phyloP scores from a whole-genome alignment of 2,329 filamentous ascomycete species.

The Botrytis aclada region DNA sequence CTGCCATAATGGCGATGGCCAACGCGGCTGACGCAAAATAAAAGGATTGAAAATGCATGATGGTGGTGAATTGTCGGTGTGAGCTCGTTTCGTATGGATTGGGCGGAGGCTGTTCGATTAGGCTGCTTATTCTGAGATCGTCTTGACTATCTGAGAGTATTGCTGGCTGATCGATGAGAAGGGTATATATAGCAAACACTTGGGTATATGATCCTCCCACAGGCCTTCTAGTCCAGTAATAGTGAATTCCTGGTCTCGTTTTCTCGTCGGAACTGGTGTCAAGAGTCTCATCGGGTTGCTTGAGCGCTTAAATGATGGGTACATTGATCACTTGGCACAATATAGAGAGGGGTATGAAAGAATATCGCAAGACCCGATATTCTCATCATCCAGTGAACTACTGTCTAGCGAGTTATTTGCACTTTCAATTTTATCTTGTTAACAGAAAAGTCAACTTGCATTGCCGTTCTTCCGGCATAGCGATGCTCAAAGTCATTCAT shows the following conservation, averaged over 20 bases:
- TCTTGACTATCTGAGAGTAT: background rate
- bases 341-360: background rate
- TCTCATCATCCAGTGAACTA: background rate
- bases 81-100: background rate
- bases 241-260: background rate
- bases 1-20: background rate
- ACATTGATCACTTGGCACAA: background rate
- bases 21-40: background rate
- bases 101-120: background rate
- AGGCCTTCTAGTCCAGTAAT: background rate
- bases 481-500: background rate
- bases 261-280: background rate
- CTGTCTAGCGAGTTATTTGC: background rate
- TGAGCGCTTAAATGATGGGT: background rate
- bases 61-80: background rate
- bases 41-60: background rate
- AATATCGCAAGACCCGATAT: background rate
- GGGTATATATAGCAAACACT: background rate
- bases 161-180: background rate
- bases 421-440: background rate
- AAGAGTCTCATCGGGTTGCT: too few relatives aligned
- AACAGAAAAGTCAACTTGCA: background rate
- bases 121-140: background rate
- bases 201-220: too few relatives aligned
- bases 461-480: background rate